Evolutionary conservation across 176 grass and related monocot genomes (phyloP).

Genomic region (Puya raimondii): DNA sequence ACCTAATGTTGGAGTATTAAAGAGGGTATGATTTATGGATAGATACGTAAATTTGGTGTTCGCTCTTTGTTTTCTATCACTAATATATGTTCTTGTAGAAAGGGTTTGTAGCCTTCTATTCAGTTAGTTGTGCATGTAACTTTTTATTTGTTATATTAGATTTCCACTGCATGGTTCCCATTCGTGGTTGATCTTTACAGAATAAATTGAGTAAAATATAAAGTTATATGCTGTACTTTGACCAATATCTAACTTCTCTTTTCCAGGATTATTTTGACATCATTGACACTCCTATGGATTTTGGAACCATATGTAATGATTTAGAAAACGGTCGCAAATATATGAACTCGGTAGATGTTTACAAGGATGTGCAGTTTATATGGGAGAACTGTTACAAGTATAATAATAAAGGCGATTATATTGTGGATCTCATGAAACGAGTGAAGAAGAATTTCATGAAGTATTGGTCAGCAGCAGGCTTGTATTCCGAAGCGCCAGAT

Average conservation of each 20-base stretch:
- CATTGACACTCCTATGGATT: constrained; percentile 98
- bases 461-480: constrained; percentile 74
- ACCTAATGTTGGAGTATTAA: no score
- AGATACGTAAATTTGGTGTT: no score
- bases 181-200: background rate
- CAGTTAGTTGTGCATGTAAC: no score
- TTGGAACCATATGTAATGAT: constrained; percentile 81
- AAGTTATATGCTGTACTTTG: no score
- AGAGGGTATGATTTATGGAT: background rate
- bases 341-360: constrained; percentile 87
- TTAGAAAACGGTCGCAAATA: constrained; percentile 72
- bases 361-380: constrained; percentile 80
- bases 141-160: background rate
- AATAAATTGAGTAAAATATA: background rate
- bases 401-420: constrained; percentile 95
- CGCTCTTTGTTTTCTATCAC: no score
- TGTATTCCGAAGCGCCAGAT: constrained; percentile 50
- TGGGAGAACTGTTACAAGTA: constrained; percentile 92
- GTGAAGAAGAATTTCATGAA: constrained; percentile 97
- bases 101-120: no score
- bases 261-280: constrained; percentile 94
- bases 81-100: no score
- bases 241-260: constrained; percentile 1
- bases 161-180: background rate
- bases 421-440: constrained; percentile 96